Percentiles rank a stretch among this genome's conserved stretches.
These are phyloP conservation scores for Tolypocladium amazonense DNA, from an alignment of 2,329 filamentous ascomycete genomes.

Conservation along the genomic window DNA sequence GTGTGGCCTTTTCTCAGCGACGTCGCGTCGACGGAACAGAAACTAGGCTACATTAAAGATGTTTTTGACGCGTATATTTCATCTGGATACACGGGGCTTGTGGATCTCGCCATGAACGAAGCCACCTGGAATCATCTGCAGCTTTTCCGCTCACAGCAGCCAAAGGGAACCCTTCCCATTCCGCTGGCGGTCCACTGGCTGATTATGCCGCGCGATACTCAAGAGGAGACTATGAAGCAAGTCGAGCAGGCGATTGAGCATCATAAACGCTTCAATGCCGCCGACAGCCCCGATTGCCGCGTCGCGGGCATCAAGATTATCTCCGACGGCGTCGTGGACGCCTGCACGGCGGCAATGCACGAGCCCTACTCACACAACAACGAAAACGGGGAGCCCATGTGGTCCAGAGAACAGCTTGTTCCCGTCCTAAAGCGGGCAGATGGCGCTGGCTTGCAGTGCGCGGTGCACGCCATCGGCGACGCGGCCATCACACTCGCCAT, in stretches of 20 bases:
- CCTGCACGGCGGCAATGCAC: background rate
- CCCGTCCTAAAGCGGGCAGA: constrained; percentile 40
- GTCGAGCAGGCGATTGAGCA: background rate
- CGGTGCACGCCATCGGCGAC: constrained; percentile 54
- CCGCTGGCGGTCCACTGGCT: background rate
- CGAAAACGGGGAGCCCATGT: background rate
- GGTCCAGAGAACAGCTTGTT: background rate
- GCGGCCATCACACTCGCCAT: constrained; percentile 44
- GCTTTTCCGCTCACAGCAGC: background rate
- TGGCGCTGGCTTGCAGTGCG: constrained; percentile 43
- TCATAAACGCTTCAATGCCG: background rate
- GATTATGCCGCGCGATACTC: background rate
- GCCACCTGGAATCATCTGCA: background rate
- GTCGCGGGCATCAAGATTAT: background rate
- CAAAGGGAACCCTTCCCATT: background rate
- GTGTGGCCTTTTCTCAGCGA: background rate
- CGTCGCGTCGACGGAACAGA: background rate
- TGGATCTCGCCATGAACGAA: background rate
- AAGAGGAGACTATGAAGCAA: background rate
- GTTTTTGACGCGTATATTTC: background rate
- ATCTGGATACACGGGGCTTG: background rate
- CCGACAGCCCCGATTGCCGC: background rate
- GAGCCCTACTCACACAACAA: background rate
- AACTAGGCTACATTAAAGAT: background rate
- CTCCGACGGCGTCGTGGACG: background rate